phyloP scores from a whole-genome alignment of 768 basidiomycete genomes.

The Boletus huronensis region DNA sequence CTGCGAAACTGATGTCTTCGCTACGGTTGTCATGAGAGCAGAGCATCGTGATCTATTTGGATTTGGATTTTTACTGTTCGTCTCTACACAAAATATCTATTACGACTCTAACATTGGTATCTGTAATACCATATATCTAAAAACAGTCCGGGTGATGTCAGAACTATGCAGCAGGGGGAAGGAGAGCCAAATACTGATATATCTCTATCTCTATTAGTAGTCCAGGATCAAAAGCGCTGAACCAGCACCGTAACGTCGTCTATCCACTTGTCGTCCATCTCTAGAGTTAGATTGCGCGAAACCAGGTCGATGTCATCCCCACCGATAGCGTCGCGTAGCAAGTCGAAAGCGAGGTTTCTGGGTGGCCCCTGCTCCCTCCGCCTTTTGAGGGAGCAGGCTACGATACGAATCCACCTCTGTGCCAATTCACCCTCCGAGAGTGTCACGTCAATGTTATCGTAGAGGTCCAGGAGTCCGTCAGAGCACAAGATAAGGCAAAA shows the following conservation, averaged over 20 bases:
- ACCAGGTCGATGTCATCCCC: slow-evolving; percentile 38
- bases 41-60: neutral
- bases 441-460: slow-evolving; percentile 24
- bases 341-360: slow-evolving; percentile 37
- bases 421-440: slow-evolving; percentile 29
- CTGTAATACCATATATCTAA: slow-evolving; percentile 11
- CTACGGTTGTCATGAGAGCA: neutral
- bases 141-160: neutral
- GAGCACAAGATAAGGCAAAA: slow-evolving; percentile 41
- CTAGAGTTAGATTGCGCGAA: slow-evolving; percentile 45
- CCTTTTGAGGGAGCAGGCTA: slow-evolving; percentile 27
- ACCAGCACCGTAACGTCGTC: slow-evolving; percentile 48
- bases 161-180: neutral
- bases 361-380: slow-evolving; percentile 12
- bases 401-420: slow-evolving; percentile 34
- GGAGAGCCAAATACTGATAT: neutral
- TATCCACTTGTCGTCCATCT: slow-evolving; percentile 50
- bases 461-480: slow-evolving; percentile 45
- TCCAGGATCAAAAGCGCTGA: slow-evolving; percentile 32
- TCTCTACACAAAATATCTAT: slow-evolving; percentile 13
- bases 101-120: slow-evolving; percentile 4
- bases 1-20: neutral
- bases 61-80: slow-evolving; percentile 13
- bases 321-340: slow-evolving; percentile 43
- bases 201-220: slow-evolving; percentile 3